Percentiles rank a stretch among this genome's conserved stretches.
These are phyloP conservation scores for Spongiforma sp. DNA, from an alignment of 1,284 basidiomycete species.

Conservation along the genomic window DNA sequence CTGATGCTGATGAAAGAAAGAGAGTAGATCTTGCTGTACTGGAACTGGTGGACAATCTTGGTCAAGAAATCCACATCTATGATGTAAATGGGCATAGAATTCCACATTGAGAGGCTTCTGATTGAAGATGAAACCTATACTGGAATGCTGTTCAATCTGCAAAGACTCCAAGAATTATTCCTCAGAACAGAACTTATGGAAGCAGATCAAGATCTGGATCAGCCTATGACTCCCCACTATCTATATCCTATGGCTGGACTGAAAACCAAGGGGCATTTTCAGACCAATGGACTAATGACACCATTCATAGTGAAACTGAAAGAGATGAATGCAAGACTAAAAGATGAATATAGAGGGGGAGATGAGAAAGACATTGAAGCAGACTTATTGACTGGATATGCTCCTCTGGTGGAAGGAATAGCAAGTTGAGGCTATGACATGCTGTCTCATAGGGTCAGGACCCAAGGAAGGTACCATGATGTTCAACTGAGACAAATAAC, in stretches of 20 bases:
- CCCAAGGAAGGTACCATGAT: constrained; percentile 1
- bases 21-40: not conserved
- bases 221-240: not conserved
- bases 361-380: not conserved
- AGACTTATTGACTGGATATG: not conserved
- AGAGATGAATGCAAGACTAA: not conserved
- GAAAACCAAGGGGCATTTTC: not conserved
- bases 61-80: not conserved
- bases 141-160: constrained; percentile 6
- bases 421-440: constrained; percentile 8
- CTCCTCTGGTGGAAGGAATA: not conserved
- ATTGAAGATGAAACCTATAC: not conserved
- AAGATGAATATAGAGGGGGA: not conserved
- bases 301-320: not conserved
- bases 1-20: not conserved
- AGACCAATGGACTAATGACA: constrained; percentile 1
- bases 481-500: constrained; percentile 2
- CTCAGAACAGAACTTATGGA: not conserved
- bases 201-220: not conserved
- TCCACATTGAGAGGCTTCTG: not conserved
- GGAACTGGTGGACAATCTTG: not conserved
- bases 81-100: not conserved
- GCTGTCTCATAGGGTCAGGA: not conserved
- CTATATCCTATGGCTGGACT: constrained; percentile 11
- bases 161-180: not conserved